phyloP scores from a whole-genome alignment of 257 asterid species.

The Nicotiana obtusifolia region DNA sequence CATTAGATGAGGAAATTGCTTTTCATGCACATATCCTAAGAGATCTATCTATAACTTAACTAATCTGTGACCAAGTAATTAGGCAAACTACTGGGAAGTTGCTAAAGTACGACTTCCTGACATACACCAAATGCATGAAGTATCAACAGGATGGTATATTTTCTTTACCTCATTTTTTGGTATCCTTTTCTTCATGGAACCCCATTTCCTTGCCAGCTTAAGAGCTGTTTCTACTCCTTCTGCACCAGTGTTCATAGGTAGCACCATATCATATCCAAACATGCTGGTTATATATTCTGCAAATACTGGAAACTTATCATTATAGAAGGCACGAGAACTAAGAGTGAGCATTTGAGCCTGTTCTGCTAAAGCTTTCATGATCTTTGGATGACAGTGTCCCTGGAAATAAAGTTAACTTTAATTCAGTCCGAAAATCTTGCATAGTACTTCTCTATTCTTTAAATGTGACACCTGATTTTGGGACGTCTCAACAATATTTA shows the following conservation, averaged over 20 bases:
- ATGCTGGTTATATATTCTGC: constrained; percentile 68
- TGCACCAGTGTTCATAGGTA: constrained; percentile 97
- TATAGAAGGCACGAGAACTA: constrained; percentile 94
- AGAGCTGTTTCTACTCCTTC: constrained; percentile 98
- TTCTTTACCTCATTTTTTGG: constrained; percentile 70
- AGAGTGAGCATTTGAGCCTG: constrained; percentile 88
- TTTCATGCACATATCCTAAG: neutral
- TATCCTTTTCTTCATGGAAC: constrained; percentile 70
- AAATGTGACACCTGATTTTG: neutral
- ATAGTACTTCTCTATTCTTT: constrained; percentile 1
- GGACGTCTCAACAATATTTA: neutral
- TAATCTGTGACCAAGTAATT: neutral
- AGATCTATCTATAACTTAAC: neutral
- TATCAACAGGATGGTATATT: neutral
- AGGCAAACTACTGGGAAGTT: neutral
- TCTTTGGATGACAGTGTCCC: constrained; percentile 99
- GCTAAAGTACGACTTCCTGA: neutral
- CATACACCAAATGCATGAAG: neutral
- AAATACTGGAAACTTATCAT: constrained; percentile 73
- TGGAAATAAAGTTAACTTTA: constrained; percentile 27
- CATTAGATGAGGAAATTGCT: neutral
- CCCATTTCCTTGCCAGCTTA: constrained; percentile 95
- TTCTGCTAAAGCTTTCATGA: constrained; percentile 68
- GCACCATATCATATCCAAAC: constrained; percentile 91
- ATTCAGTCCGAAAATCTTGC: neutral